Base-by-base conservation (phyloP, 768 basidiomycete species). In the Kwoniella dejecticola region DNA sequence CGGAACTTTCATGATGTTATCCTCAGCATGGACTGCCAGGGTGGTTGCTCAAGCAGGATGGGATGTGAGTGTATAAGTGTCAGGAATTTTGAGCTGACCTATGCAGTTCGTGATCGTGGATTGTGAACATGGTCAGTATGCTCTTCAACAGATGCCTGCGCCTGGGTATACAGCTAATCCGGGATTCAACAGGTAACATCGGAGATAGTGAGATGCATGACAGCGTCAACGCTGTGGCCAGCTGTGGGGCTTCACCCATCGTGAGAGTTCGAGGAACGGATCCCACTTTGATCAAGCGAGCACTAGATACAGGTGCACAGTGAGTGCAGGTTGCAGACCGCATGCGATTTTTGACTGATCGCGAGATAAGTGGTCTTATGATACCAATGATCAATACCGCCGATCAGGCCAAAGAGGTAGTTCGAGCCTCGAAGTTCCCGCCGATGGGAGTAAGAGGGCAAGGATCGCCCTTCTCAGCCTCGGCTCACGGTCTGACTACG, bases 141-240 rank as follows among this genome's bases (percentile, higher is more conserved):
- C n/a, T n/a, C n/a, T n/a, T n/a, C n/a, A n/a, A n/a, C n/a, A n/a
- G n/a, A n/a, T n/a, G n/a, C n/a, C n/a, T n/a, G n/a, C n/a, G n/a
- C n/a, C n/a, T n/a, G n/a, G n/a, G n/a, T n/a, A n/a, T n/a, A n/a
- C n/a, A n/a, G n/a, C n/a, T n/a, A n/a, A n/a, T n/a, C n/a, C n/a
- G n/a, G n/a, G n/a, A n/a, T n/a, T n/a, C 87, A 81, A 7, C 75
- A 70, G 52, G 85, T 86, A 58, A 76, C 62, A 68, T 73, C 56
- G 67, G 63, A 13, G 77, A 78, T 48, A 63, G 59, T 8, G 40
- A 57, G 6, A 78, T 78, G 77, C 77, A 78, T 64, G 52, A 69
- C 49, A 50, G 60, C 12, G 77, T 78, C 29, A 36, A 55, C 17
- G 72, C 69, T 19, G 69, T 76, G 38, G 52, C 75, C 1, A 64